These are phyloP conservation scores for Aspergillus leporis DNA, from an alignment of 495 filamentous ascomycete genomes.

Conservation along the genomic window DNA sequence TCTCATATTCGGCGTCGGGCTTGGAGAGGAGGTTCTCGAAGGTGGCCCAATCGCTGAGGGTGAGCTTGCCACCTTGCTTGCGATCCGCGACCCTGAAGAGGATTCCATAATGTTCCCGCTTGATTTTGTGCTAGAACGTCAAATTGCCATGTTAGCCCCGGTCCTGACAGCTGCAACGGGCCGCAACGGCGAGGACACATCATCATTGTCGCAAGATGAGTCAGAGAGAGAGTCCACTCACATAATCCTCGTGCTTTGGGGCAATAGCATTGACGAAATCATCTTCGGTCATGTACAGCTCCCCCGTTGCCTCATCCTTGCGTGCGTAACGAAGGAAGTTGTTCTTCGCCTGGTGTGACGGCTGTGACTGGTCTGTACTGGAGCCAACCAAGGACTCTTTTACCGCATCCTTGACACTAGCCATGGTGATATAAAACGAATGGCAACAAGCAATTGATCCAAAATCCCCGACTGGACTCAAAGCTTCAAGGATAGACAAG, in stretches of 20 bases:
- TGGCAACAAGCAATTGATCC: slow-evolving; percentile 10
- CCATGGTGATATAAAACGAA: slow-evolving; percentile 39
- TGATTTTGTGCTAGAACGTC: slow-evolving; percentile 83
- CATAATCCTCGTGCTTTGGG: slow-evolving; percentile 85
- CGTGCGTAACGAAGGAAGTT: slow-evolving; percentile 76
- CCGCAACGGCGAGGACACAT: slow-evolving; percentile 17
- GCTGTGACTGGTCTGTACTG: slow-evolving; percentile 53
- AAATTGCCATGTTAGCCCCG: slow-evolving; percentile 19
- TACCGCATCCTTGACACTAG: slow-evolving; percentile 65
- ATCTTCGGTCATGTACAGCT: slow-evolving; percentile 75
- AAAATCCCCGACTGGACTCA: slow-evolving; percentile 8
- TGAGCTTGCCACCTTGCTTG: slow-evolving; percentile 67
- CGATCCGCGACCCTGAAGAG: slow-evolving; percentile 90
- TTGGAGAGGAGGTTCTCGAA: slow-evolving; percentile 93
- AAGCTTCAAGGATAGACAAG: slow-evolving; percentile 9
- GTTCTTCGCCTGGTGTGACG: slow-evolving; percentile 68
- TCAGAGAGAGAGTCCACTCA: slow-evolving; percentile 47
- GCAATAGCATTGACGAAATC: slow-evolving; percentile 91
- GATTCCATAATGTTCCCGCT: slow-evolving; percentile 88
- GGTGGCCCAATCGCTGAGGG: slow-evolving; percentile 80
- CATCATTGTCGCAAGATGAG: slow-evolving; percentile 6
- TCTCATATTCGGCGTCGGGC: slow-evolving; percentile 97
- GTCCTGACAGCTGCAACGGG: neutral
- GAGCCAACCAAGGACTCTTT: slow-evolving; percentile 77
- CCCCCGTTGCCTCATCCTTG: slow-evolving; percentile 72